Base-by-base conservation (phyloP, 129 eudicot species). In the Flaveria bidentis region DNA sequence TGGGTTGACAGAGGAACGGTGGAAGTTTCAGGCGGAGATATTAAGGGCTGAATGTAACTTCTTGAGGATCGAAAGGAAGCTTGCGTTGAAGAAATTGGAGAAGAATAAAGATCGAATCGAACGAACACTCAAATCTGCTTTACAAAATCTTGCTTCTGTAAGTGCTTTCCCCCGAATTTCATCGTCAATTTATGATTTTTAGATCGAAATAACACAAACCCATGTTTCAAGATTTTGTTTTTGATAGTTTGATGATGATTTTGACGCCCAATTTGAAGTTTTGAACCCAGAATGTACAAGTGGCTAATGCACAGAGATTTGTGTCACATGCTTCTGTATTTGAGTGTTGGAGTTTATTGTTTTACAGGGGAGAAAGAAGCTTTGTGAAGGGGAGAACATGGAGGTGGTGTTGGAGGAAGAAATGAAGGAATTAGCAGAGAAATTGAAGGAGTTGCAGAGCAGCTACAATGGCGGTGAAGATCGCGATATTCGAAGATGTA, bases 11-110 rank as follows among this genome's bases (percentile, higher is more conserved):
- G 94, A 86, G 84, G 96, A 88, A 77, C 84, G 83, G 67, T 91
- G 97, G 97, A 81, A 67, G 98, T 91, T 93, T 82, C 97, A 93
- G 69, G 90, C 94, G 53, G 98, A 93, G 83, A 90, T 90, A 45
- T 79, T 93, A 74, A 86, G 98, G 71, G 98, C 98, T 0, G 98
- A 93, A 60, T 90, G 96, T 78, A 88, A 85, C 20, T 85, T 88
- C 30, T 79, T 91, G 89, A 93, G 98, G 67, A 84, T 85, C 86
- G 97, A 93, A 50, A 93, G 92, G 69, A 86, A 93, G 74, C 67
- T 91, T 30, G 92, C 96, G 57, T 71, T 85, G 80, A 88, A 87
- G 83, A 93, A 89, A 25, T 52, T 93, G 87, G 91, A 91, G 73
- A 91, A 81, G 64, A 89, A 93, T 79, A 39, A 87, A 62, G 74